These are phyloP conservation scores for Myriosclerotinia duriaeana DNA, from an alignment of 2,329 filamentous ascomycete species.

Conservation along the genomic window DNA sequence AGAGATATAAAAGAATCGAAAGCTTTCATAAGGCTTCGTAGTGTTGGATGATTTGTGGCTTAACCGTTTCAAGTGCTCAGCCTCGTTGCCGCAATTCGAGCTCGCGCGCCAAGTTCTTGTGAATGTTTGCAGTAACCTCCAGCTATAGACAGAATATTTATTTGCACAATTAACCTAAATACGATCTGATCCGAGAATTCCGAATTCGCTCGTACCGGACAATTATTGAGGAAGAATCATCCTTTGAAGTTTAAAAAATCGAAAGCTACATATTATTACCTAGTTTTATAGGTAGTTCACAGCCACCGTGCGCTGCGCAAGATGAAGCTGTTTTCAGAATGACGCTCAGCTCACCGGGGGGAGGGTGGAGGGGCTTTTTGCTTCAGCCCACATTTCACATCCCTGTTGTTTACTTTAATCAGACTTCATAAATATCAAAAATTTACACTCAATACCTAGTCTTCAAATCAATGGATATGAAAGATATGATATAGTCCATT, in stretches of 20 bases:
- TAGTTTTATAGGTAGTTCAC: neutral
- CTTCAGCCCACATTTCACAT: neutral
- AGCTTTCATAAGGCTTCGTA: neutral
- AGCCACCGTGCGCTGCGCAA: constrained; percentile 3
- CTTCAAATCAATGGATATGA: neutral
- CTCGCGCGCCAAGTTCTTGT: neutral
- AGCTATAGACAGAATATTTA: neutral
- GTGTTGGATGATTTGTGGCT: constrained; percentile 13
- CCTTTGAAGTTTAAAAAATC: neutral
- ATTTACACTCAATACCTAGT: no score
- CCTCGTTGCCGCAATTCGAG: constrained; percentile 16
- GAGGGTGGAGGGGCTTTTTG: neutral
- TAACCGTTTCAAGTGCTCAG: constrained; percentile 19
- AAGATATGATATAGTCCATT: neutral
- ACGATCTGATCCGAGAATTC: constrained; percentile 7
- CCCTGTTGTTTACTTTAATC: constrained; percentile 15
- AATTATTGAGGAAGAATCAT: neutral
- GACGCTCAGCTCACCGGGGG: constrained; percentile 6
- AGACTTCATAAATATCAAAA: constrained; percentile 1
- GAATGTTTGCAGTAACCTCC: neutral
- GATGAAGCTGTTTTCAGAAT: constrained; percentile 10
- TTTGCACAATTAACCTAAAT: neutral
- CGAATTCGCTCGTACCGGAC: neutral
- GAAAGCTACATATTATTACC: neutral
- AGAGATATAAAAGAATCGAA: neutral